phyloP scores from a whole-genome alignment of 768 basidiomycete genomes.

The Calocera viscosa region DNA sequence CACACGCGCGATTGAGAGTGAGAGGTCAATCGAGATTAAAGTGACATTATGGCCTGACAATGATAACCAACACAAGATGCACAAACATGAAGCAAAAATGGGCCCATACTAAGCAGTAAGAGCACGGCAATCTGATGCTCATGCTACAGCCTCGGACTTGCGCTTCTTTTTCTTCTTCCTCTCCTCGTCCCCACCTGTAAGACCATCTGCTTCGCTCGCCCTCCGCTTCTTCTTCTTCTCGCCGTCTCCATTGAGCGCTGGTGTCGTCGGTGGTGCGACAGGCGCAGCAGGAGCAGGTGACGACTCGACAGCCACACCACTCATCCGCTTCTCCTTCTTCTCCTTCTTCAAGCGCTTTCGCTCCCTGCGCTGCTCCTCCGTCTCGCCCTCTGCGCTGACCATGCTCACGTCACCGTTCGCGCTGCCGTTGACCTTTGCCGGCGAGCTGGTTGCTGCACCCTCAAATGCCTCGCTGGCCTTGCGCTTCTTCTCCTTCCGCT shows the following conservation, averaged over 20 bases:
- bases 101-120: background rate
- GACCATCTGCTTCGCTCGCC: slow-evolving; percentile 21
- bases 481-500: slow-evolving; percentile 34
- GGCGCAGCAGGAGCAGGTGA: slow-evolving; percentile 10
- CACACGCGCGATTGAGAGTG: background rate
- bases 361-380: slow-evolving; percentile 51
- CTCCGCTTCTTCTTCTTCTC: slow-evolving; percentile 31
- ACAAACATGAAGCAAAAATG: background rate
- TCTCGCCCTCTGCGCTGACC: slow-evolving; percentile 35
- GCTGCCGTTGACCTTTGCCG: slow-evolving; percentile 31
- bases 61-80: slow-evolving; percentile 7
- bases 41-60: background rate
- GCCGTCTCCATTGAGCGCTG: slow-evolving; percentile 9
- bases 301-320: slow-evolving; percentile 33
- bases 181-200: slow-evolving; percentile 17
- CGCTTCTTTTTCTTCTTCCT: slow-evolving; percentile 30
- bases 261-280: slow-evolving; percentile 11
- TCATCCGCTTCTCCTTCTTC: slow-evolving; percentile 56
- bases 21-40: background rate
- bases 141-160: slow-evolving; percentile 12
- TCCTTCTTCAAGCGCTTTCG: slow-evolving; percentile 69
- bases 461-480: slow-evolving; percentile 13
- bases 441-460: slow-evolving; percentile 21
- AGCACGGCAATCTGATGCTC: background rate
- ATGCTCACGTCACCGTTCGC: slow-evolving; percentile 24